Base-by-base conservation (phyloP, 2,329 filamentous ascomycete species). In the Fusarium buharicum region DNA sequence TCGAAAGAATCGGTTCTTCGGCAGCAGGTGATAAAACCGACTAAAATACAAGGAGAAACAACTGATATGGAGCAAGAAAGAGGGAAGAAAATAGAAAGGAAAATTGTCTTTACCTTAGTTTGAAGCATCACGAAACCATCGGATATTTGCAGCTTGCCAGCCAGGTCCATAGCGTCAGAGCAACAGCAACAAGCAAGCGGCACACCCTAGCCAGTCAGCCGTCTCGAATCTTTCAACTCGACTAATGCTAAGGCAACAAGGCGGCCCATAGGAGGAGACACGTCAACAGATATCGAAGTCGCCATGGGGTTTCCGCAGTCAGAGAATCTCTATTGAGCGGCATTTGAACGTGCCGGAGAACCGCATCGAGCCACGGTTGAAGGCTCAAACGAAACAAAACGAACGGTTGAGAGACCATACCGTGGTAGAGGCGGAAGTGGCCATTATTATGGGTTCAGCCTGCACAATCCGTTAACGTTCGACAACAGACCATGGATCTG, bases 231-330 rank as follows among this genome's bases (percentile, higher is more conserved):
- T 5, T 37, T 34, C 20, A 22, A 20, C 24, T 16, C 16, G 24
- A 12, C 4, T 40, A 38, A 28, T 24, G 17, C 27, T 17, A 20
- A 34, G 40, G 37, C 47, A 16, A 6, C 37, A 48, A 24, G 48
- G 48, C 49, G 16, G 20, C 31, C 31, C 41, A 4, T 41, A 17
- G 8, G 17, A 20, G 11, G 17, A 17, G 18, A 31, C 11, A n/a
- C 46, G 33, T 46, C 31, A 40, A 54, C 13, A 14, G 41, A 44
- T 36, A 30, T 41, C 36, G 59, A 24, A 36, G 9, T 11, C 51
- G 14, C n/a, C 3, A 30, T 24, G 30, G 13, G 17, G 20, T 22
- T 24, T 33, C 16, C 49, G 9, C 33, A 28, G 13, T 24, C 16
- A 17, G 22, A 6, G 16, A 18, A 48, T 24, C 18, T 18, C 22